Evolutionary conservation across 148 eudicot species (phyloP), one percentile per base, ranked within the genome.

Genomic region (Persicaria tinctoria): DNA sequence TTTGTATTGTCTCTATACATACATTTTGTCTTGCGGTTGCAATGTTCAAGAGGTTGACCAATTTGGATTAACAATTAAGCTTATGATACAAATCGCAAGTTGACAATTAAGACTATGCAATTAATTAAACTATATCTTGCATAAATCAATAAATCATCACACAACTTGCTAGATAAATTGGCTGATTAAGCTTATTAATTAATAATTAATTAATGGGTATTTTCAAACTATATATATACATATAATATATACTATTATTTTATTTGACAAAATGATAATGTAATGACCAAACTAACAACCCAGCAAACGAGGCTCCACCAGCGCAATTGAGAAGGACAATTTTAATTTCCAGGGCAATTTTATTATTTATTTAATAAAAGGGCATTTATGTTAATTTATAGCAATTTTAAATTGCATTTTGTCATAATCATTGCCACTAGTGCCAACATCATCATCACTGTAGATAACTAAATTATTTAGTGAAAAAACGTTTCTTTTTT

Each of bases 381-480:
- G 59, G 59, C 20, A 55, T 55, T 14, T 2, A n/a, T n/a, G 5
- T 10, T 63, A 27, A 27, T 10, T 10, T 10, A 63, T 2, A 63
- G 16, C 27, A 27, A 4, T 4, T 63, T 10, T 63, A 10, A 11
- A 63, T 63, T 63, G 44, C 68, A 63, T 27, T 3, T 14, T 11
- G 68, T 63, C 45, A 9, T 32, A 8, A 63, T 63, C 16, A 63
- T 63, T 63, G 68, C 14, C 32, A 1, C 68, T 57, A 57, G 17
- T 57, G 68, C 38, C 68, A 63, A 63, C 68, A 63, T 63, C n/a
- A 63, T 60, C 38, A 60, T 63, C 46, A 27, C n/a, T 4, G 68
- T 8, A 27, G 68, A 63, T 45, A 63, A 63, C 68, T 63, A 32
- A 32, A 27, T 62, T 23, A 62, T 62, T 63, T 27, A 63, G 0